These are phyloP conservation scores for Colletotrichum lentis DNA, from an alignment of 2,329 filamentous ascomycete genomes.

Conservation along the genomic window DNA sequence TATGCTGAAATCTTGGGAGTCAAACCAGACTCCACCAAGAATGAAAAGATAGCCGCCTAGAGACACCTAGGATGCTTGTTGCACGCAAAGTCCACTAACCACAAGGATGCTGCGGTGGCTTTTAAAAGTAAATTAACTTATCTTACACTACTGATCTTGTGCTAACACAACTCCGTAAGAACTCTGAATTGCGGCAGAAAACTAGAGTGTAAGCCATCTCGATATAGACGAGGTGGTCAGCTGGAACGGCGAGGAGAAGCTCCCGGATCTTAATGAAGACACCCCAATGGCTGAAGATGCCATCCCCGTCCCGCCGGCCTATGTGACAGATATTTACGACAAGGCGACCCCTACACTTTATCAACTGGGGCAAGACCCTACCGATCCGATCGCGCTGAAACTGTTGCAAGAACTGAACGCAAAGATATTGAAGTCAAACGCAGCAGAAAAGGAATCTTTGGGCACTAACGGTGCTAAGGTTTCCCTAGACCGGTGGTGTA, in stretches of 20 bases:
- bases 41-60: background rate
- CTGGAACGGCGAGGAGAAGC: background rate
- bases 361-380: background rate
- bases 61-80: conserved; percentile 13
- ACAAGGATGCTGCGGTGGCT: background rate
- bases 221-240: conserved; percentile 39
- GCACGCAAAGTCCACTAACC: background rate
- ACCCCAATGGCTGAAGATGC: background rate
- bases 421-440: background rate
- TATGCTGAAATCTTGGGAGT: conserved; percentile 13
- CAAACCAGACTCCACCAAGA: background rate
- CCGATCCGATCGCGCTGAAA: background rate
- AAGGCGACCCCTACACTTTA: background rate
- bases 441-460: background rate
- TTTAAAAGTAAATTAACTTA: conserved; percentile 2
- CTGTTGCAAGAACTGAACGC: background rate
- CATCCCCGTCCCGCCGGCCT: background rate
- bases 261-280: background rate
- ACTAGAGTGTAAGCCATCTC: conserved; percentile 42
- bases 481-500: background rate
- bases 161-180: background rate
- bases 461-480: background rate
- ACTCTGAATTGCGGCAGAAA: background rate
- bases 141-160: background rate
- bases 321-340: background rate